Percentiles rank a stretch among this genome's conserved stretches.
Evolutionary conservation across 306 rosid genomes (phyloP).

Genomic region (Begonia fuchsioides): DNA sequence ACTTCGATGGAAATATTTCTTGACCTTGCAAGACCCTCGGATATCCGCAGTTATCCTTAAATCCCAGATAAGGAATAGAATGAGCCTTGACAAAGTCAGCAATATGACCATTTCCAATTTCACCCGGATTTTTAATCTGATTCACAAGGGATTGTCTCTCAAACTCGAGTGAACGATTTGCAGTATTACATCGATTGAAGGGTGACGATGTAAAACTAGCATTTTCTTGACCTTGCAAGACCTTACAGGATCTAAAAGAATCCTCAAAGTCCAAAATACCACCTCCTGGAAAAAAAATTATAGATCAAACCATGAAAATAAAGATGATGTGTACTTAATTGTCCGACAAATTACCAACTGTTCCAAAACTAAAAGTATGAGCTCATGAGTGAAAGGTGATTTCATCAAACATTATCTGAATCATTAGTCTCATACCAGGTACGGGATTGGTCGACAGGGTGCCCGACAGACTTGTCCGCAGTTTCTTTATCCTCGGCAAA

Average conservation of each 20-base stretch:
- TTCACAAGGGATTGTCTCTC: conserved; percentile 42
- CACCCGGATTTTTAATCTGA: conserved; percentile 36
- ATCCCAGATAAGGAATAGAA: conserved; percentile 41
- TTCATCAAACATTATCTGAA: no score
- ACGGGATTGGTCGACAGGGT: conserved; percentile 38
- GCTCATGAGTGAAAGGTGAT: no score
- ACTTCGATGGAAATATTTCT: conserved; percentile 76
- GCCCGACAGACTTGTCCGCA: conserved; percentile 65
- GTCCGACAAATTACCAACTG: no score
- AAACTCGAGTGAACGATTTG: conserved; percentile 51
- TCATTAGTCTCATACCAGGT: conserved; percentile 32
- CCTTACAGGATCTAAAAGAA: conserved; percentile 91
- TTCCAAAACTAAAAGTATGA: no score
- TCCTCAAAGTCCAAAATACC: conserved; percentile 85
- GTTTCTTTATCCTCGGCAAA: conserved; percentile 81
- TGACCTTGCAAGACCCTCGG: conserved; percentile 99
- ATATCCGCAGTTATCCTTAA: conserved; percentile 53
- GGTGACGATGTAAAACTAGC: conserved; percentile 56
- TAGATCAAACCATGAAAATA: not conserved
- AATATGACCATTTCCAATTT: conserved; percentile 30
- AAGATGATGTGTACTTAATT: not conserved
- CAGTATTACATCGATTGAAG: conserved; percentile 55
- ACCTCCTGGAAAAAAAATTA: conserved; percentile 12
- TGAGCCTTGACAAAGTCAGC: conserved; percentile 54
- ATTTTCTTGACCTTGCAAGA: conserved; percentile 99